Percentiles rank a stretch among this genome's conserved stretches.
These are phyloP conservation scores for Thecaphora thlaspeos DNA, from an alignment of 1,284 basidiomycete species.

Conservation along the genomic window DNA sequence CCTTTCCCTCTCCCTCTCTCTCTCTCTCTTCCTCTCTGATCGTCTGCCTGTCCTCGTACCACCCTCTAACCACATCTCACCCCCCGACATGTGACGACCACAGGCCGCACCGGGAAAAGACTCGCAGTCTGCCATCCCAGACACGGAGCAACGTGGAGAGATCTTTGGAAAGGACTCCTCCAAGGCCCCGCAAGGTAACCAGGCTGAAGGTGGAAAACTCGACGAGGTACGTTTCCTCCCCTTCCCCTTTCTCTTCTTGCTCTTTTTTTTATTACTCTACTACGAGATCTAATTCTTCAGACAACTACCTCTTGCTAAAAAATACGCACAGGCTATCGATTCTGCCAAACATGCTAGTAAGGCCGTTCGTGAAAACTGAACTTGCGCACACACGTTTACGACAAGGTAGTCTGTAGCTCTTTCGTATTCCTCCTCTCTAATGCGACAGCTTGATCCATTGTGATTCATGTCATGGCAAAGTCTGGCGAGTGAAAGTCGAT, in stretches of 20 bases:
- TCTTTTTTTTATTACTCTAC: not conserved
- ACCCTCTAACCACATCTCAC: too few relatives aligned
- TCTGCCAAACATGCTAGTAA: conserved; percentile 25
- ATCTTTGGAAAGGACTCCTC: conserved; percentile 22
- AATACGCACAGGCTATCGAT: conserved; percentile 16
- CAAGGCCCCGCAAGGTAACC: conserved; percentile 22
- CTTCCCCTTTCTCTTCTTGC: not conserved
- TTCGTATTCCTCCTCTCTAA: not conserved
- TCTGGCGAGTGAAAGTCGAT: too few relatives aligned
- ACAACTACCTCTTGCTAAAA: not conserved
- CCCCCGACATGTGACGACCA: too few relatives aligned
- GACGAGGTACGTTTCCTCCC: conserved; percentile 5
- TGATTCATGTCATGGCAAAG: too few relatives aligned
- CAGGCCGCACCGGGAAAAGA: conserved; percentile 34
- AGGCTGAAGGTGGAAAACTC: conserved; percentile 21
- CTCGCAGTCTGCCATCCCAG: conserved; percentile 20
- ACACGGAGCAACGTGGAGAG: conserved; percentile 30
- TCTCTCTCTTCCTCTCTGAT: not conserved
- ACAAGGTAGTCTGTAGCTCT: not conserved
- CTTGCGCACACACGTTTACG: not conserved
- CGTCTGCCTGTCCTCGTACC: too few relatives aligned
- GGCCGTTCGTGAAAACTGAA: conserved; percentile 20
- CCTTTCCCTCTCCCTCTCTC: not conserved
- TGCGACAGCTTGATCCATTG: not conserved
- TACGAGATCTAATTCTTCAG: not conserved